Evolutionary conservation across 257 asterid species (phyloP).

Genomic region (Vinca minor): DNA sequence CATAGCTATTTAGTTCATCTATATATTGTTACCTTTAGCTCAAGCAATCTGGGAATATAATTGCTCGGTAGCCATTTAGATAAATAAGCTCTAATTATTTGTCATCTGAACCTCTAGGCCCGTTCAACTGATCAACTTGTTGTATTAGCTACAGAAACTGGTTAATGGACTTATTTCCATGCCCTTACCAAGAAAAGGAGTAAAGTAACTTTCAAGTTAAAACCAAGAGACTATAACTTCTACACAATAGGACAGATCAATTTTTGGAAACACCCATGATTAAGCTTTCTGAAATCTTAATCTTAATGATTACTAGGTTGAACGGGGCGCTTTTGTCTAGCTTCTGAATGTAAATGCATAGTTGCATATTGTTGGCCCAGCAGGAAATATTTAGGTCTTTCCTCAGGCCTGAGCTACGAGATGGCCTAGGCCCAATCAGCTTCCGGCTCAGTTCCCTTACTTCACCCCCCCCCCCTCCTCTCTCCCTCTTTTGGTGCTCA

Average conservation of each 20-base stretch:
- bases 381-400: constrained; percentile 1
- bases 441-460: neutral
- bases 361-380: neutral
- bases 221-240: neutral
- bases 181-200: neutral
- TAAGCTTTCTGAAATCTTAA: neutral
- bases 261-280: neutral
- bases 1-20: neutral
- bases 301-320: neutral
- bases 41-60: neutral
- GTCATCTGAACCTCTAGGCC: neutral
- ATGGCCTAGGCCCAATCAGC: neutral
- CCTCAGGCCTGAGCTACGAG: neutral
- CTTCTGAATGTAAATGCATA: neutral
- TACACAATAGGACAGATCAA: neutral
- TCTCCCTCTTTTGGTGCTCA: neutral
- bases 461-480: no score
- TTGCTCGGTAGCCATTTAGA: neutral
- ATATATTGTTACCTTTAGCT: neutral
- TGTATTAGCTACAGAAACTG: neutral
- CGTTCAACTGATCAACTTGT: neutral
- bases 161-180: neutral
- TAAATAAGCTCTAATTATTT: neutral
- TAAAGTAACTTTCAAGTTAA: neutral
- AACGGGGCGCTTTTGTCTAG: neutral